These are phyloP conservation scores for Saitozyma podzolica DNA, from an alignment of 768 basidiomycete genomes.

Conservation along the genomic window DNA sequence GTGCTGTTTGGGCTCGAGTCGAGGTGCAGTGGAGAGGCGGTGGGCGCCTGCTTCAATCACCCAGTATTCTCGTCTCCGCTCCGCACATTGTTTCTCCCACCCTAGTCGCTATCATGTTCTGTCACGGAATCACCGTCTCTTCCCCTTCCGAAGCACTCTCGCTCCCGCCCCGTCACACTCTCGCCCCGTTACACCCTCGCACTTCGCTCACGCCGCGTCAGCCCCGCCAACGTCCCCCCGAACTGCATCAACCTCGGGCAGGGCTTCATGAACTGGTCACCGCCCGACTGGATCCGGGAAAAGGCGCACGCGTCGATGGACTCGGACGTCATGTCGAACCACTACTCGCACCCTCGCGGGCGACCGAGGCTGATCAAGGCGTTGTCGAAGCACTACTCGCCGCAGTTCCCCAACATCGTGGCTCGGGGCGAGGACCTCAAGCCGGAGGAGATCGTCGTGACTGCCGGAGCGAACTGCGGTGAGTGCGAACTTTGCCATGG, in stretches of 20 bases:
- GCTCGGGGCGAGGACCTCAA: slow-evolving; percentile 68
- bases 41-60: too few relatives aligned
- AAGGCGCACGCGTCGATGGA: slow-evolving; percentile 43
- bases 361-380: slow-evolving; percentile 83
- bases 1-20: too few relatives aligned
- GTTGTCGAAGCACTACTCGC: slow-evolving; percentile 74
- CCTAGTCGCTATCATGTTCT: neutral
- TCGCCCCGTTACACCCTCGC: too few relatives aligned
- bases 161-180: too few relatives aligned
- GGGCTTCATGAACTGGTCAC: slow-evolving; percentile 54
- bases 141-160: too few relatives aligned
- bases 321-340: slow-evolving; percentile 50
- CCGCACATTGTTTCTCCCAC: neutral
- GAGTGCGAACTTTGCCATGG: slow-evolving; percentile 11
- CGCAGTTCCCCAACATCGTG: slow-evolving; percentile 57
- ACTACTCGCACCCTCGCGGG: slow-evolving; percentile 73
- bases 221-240: slow-evolving; percentile 79
- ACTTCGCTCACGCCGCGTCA: slow-evolving; percentile 48
- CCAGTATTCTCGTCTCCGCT: too few relatives aligned
- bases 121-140: neutral
- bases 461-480: slow-evolving; percentile 98
- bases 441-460: slow-evolving; percentile 87
- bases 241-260: slow-evolving; percentile 96
- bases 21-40: too few relatives aligned
- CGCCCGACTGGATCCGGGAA: slow-evolving; percentile 50